phyloP scores from a whole-genome alignment of 2,329 filamentous ascomycete species.

The Colletotrichum sublineola region DNA sequence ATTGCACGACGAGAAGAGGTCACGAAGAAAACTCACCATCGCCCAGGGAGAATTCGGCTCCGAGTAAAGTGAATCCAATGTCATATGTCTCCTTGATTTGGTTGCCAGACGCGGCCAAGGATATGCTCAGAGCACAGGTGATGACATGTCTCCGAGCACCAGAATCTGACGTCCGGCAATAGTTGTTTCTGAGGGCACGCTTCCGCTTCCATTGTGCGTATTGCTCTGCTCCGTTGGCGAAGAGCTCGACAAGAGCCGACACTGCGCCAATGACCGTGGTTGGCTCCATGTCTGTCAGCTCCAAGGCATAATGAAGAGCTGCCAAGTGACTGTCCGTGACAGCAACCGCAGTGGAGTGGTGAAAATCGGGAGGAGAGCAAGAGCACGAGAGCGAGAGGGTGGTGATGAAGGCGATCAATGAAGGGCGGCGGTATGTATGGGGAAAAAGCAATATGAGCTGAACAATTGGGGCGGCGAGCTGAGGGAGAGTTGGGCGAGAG shows the following conservation, averaged over 20 bases:
- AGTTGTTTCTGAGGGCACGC: slow-evolving; percentile 52
- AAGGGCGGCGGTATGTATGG: background rate
- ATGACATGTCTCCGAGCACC: slow-evolving; percentile 35
- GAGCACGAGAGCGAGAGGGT: background rate
- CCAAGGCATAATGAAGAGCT: slow-evolving; percentile 27
- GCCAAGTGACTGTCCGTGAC: background rate
- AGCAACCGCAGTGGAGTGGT: background rate
- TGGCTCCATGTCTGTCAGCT: slow-evolving; percentile 43
- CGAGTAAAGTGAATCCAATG: slow-evolving; percentile 51
- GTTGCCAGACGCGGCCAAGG: slow-evolving; percentile 50
- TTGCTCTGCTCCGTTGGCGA: slow-evolving; percentile 41
- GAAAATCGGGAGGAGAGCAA: background rate
- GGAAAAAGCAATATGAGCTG: slow-evolving; percentile 22
- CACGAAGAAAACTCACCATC: slow-evolving; percentile 49
- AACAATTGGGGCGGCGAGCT: slow-evolving; percentile 17
- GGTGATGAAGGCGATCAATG: background rate
- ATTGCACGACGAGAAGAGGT: background rate
- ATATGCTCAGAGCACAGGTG: slow-evolving; percentile 52
- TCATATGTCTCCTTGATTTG: slow-evolving; percentile 52
- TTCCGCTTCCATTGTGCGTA: slow-evolving; percentile 54
- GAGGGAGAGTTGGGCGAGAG: slow-evolving; percentile 27
- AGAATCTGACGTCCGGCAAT: slow-evolving; percentile 43
- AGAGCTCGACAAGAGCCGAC: slow-evolving; percentile 41
- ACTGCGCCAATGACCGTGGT: slow-evolving; percentile 44
- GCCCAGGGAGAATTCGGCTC: slow-evolving; percentile 51